phyloP scores from a whole-genome alignment of 2,329 filamentous ascomycete species.

The Fusarium luffae region DNA sequence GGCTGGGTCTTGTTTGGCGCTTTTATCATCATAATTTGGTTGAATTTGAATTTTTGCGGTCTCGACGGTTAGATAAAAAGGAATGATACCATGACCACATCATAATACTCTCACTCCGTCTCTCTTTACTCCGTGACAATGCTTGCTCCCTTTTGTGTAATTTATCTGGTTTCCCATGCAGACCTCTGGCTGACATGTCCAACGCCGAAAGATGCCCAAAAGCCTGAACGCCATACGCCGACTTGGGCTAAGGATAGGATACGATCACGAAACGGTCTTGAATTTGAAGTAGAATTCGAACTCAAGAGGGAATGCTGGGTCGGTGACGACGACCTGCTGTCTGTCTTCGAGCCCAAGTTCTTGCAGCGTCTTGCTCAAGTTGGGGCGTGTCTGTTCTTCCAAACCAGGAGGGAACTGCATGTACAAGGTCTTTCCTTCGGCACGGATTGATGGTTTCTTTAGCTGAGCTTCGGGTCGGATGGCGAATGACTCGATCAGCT shows the following conservation, averaged over 20 bases:
- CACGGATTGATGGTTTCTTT: slow-evolving; percentile 89
- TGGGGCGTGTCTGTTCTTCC: slow-evolving; percentile 85
- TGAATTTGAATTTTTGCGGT: slow-evolving; percentile 34
- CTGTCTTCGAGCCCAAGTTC: slow-evolving; percentile 80
- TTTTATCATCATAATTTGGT: slow-evolving; percentile 40
- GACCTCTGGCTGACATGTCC: slow-evolving; percentile 20
- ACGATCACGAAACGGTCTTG: slow-evolving; percentile 43
- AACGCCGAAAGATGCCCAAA: slow-evolving; percentile 47
- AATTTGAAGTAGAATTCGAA: slow-evolving; percentile 68
- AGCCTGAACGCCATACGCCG: slow-evolving; percentile 33
- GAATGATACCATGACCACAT: slow-evolving; percentile 51
- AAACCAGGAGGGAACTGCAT: slow-evolving; percentile 85
- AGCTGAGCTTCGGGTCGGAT: slow-evolving; percentile 89
- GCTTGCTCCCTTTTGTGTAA: slow-evolving; percentile 44
- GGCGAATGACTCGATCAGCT: slow-evolving; percentile 86
- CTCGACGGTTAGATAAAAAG: slow-evolving; percentile 49
- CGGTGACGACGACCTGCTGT: slow-evolving; percentile 91
- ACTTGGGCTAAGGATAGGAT: slow-evolving; percentile 15
- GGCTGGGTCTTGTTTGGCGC: slow-evolving; percentile 37
- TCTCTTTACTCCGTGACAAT: slow-evolving; percentile 39
- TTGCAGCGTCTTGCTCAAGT: slow-evolving; percentile 79
- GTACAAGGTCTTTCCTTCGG: slow-evolving; percentile 85
- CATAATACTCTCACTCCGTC: slow-evolving; percentile 24
- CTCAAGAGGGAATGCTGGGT: slow-evolving; percentile 85
- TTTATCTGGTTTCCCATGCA: slow-evolving; percentile 17